A percentile compares a stretch with the other conserved stretches of the same genome.
These are phyloP conservation scores for Nitzschia putrida DNA, from an alignment of 108 stramenopile species.

Conservation along the genomic window DNA sequence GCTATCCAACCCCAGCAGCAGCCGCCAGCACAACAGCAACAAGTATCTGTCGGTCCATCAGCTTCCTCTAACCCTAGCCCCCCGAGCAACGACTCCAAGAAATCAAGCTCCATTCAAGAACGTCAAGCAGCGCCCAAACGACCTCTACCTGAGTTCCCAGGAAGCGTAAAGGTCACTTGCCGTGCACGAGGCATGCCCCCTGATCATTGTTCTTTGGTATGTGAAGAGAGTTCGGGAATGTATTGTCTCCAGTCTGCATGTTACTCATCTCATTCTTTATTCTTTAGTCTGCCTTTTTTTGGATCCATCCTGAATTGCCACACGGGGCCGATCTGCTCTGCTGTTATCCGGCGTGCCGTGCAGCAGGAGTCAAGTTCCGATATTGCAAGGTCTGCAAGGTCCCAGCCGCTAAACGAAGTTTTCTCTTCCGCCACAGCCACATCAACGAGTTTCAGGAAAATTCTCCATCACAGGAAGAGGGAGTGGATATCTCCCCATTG, in stretches of 20 bases:
- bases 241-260: neutral
- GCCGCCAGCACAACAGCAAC: too few species aligned
- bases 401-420: conserved; percentile 7
- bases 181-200: conserved; percentile 8
- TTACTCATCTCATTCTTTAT: neutral
- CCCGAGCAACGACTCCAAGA: too few species aligned
- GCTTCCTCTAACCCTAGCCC: too few species aligned
- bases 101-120: too few species aligned
- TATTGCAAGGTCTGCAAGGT: conserved; percentile 8
- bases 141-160: too few species aligned
- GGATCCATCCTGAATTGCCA: neutral
- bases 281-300: conserved; percentile 2
- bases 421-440: conserved; percentile 12
- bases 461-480: too few species aligned
- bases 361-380: conserved; percentile 2
- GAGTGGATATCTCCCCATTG: too few species aligned
- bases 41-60: too few species aligned
- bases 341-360: conserved; percentile 9
- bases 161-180: neutral
- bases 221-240: neutral
- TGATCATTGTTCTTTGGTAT: conserved; percentile 7
- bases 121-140: too few species aligned
- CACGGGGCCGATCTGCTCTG: conserved; percentile 13
- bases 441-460: neutral
- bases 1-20: too few species aligned